Evolutionary conservation across 1,139 yeast species (phyloP).

Genomic region (Geotrichum klebahnii): DNA sequence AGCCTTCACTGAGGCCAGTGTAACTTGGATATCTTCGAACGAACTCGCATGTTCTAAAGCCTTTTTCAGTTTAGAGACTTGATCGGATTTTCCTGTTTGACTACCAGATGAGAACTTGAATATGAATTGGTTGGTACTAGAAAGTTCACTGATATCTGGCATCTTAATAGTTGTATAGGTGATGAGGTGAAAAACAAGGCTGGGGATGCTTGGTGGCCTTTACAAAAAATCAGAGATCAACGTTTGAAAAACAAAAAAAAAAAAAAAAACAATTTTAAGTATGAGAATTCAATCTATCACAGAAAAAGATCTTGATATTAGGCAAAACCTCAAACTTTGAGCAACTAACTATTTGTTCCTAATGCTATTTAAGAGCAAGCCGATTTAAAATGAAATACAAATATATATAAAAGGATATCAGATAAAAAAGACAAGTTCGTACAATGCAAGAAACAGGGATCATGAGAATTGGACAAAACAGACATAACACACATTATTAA

Average conservation of each 20-base stretch:
- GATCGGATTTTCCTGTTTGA: neutral
- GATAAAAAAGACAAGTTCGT: neutral
- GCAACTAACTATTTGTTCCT: too few species aligned
- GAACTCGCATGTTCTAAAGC: slow-evolving; percentile 19
- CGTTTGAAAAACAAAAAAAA: neutral
- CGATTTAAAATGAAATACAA: neutral
- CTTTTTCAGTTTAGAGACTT: slow-evolving; percentile 11
- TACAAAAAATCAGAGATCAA: neutral
- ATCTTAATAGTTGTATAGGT: too few species aligned
- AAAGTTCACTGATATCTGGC: slow-evolving; percentile 4
- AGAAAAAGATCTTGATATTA: too few species aligned
- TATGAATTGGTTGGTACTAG: neutral
- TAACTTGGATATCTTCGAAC: slow-evolving; percentile 17
- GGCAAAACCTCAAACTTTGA: too few species aligned
- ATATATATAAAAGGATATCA: neutral
- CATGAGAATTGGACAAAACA: neutral
- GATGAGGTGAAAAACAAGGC: neutral
- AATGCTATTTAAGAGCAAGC: too few species aligned
- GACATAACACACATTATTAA: neutral
- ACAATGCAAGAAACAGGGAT: neutral
- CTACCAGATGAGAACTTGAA: slow-evolving; percentile 2
- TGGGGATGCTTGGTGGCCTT: slow-evolving; percentile 12
- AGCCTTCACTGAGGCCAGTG: slow-evolving; percentile 13
- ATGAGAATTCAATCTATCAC: too few species aligned
- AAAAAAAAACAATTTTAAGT: neutral